Conservation (phyloP, 306 rosid genomes). For the Gastrolobium bilobum region DNA sequence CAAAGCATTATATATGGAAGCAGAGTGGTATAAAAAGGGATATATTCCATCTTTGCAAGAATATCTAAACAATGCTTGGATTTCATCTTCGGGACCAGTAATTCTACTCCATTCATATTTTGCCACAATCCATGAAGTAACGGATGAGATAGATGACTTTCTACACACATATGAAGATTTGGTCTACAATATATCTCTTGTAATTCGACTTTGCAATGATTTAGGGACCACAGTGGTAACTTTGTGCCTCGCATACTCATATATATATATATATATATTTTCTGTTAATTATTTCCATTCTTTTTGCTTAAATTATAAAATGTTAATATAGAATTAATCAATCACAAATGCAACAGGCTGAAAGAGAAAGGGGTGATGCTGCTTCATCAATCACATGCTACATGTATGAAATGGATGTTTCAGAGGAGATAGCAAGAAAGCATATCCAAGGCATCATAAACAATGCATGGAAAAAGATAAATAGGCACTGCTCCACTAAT, state of each 20-base stretch:
- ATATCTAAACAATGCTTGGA: constrained; percentile 64
- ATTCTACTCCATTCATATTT: constrained; percentile 55
- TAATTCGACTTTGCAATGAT: constrained; percentile 59
- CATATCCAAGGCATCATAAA: constrained; percentile 50
- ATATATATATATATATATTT: too few species aligned
- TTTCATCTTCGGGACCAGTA: constrained; percentile 68
- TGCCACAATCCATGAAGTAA: constrained; percentile 39
- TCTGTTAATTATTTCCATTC: not conserved
- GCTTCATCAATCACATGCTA: constrained; percentile 66
- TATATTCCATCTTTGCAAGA: constrained; percentile 64
- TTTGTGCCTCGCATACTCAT: not conserved
- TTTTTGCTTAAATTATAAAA: not conserved
- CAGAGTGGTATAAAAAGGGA: constrained; percentile 63
- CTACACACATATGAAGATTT: constrained; percentile 40
- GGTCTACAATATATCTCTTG: constrained; percentile 48
- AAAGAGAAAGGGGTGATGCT: constrained; percentile 73
- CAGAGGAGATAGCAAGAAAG: constrained; percentile 59
- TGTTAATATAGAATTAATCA: not conserved
- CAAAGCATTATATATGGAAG: constrained; percentile 66
- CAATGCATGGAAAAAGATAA: constrained; percentile 60
- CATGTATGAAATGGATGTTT: constrained; percentile 57
- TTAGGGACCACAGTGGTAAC: constrained; percentile 49
- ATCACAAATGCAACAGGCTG: constrained; percentile 52
- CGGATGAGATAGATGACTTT: constrained; percentile 41
- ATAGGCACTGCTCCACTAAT: constrained; percentile 41